Base-by-base conservation (phyloP, 129 eudicot genomes). In the Lonicera japonica region DNA sequence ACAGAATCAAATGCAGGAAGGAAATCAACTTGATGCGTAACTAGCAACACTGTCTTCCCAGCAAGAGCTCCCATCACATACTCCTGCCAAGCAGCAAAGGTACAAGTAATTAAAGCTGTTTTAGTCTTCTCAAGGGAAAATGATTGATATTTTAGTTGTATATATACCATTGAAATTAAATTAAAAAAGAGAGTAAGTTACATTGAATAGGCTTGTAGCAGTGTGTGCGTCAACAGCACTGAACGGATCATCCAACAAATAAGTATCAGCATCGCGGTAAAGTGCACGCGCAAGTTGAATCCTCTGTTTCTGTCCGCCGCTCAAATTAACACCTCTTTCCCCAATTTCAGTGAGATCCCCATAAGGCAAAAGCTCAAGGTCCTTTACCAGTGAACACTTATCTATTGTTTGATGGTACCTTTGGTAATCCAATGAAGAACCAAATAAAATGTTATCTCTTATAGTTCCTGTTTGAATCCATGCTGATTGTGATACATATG, bases 161-260 rank as follows among this genome's bases (percentile, higher is more conserved):
- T 1, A 29, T 29, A 6, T 29, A 29, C 36, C 2, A 29, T n/a
- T n/a, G n/a, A 29, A 29, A 29, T 29, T 6, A 29, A 29, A 25
- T 20, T 20, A 39, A 50, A 39, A 16, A 0, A 10, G 22, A 21
- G 58, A 41, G 41, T 11, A 36, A 6, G 65, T 72, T 39, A 76
- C 86, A 59, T 73, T 77, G 63, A 81, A 72, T 23, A 81, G 64
- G 50, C 75, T 76, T 21, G 71, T 76, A 68, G 79, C 86, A 13
- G 86, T 81, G 55, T 76, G 79, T 25, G 79, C 86, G 73, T 81
- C 86, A 56, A 81, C 82, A 16, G 80, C 86, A 11, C 86, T 81
- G 24, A 81, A 81, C 3, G 83, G 83, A 54, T 79, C 79, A 69
- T 73, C 80, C 41, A 79, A 64, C 3, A 79, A 69, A 54, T 79